Base-by-base conservation (phyloP, 2,329 filamentous ascomycete genomes). In the Colletotrichum plurivorum region DNA sequence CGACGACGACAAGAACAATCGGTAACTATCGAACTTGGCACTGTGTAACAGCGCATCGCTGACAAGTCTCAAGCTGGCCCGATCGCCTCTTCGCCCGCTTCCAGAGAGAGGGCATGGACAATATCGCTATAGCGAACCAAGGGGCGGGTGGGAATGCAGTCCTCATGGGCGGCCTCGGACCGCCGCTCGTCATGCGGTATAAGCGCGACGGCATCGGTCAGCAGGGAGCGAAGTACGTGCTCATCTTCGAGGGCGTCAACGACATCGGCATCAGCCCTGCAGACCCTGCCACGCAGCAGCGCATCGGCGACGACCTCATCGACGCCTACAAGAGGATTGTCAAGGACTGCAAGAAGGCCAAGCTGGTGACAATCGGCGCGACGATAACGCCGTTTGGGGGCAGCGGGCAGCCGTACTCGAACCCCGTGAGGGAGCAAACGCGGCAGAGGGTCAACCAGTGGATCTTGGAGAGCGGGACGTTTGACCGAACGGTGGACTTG, bases 231-330 rank as follows among this genome's bases (percentile, higher is more conserved):
- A 82, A 83, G 72, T 92, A 90, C 73, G 87, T 87, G 22, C 84
- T 93, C 80, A 83, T 92, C 45, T 93, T 92, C 75, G 88, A 91
- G 76, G 90, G 90, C 20, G 89, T 93, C 31, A 92, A 92, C 74
- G 90, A 93, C 73, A 92, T 93, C 64, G 90, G 90, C 4, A 80
- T 77, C 2, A 85, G 83, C 0, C 78, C 79, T 2, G 73, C 84
- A 0, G 85, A 85, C 22, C 54, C 78, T 1, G 77, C 75, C 1
- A 82, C 84, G 0, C 89, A 91, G 73, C 77, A 77, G 3, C 74
- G 77, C 4, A 79, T 90, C 10, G 87, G 84, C 15, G 83, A 85
- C 60, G 73, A 78, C 3, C 78, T 93, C 3, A 86, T 88, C 43
- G 80, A 81, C n/a, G 88, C 88, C 0, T 92, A 88, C 74, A 78